Conservation (phyloP, 306 rosid genomes). For the Begonia loranthoides region DNA sequence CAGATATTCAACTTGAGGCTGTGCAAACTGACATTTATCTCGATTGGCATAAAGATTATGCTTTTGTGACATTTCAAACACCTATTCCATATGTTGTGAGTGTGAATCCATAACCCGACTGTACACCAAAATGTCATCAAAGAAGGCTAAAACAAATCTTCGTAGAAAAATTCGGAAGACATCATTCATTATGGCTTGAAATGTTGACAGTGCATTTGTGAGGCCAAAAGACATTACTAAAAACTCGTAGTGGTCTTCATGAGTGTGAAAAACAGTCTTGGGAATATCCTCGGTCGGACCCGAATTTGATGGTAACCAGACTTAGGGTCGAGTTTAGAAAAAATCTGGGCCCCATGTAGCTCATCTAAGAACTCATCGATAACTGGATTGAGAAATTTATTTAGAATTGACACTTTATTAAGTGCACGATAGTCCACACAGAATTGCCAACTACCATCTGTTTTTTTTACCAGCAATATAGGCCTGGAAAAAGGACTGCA, state of each 20-base stretch:
- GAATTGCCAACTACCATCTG: background rate
- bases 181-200: background rate
- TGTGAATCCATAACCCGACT: background rate
- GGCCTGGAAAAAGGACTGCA: background rate
- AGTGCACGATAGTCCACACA: constrained; percentile 1
- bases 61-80: background rate
- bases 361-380: constrained; percentile 1
- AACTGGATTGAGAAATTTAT: background rate
- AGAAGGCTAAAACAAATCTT: background rate
- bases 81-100: background rate
- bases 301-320: constrained; percentile 1
- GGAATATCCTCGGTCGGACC: background rate
- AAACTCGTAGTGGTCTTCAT: too few species aligned
- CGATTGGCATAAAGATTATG: too few species aligned
- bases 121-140: background rate
- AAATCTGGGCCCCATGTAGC: background rate
- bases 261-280: background rate
- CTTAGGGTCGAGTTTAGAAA: background rate
- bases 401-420: background rate
- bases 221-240: too few species aligned
- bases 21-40: too few species aligned
- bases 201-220: background rate
- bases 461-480: too few species aligned
- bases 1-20: too few species aligned
- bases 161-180: too few species aligned